phyloP scores from a whole-genome alignment of 1,284 basidiomycete genomes.

The Cryptococcus depauperatus region DNA sequence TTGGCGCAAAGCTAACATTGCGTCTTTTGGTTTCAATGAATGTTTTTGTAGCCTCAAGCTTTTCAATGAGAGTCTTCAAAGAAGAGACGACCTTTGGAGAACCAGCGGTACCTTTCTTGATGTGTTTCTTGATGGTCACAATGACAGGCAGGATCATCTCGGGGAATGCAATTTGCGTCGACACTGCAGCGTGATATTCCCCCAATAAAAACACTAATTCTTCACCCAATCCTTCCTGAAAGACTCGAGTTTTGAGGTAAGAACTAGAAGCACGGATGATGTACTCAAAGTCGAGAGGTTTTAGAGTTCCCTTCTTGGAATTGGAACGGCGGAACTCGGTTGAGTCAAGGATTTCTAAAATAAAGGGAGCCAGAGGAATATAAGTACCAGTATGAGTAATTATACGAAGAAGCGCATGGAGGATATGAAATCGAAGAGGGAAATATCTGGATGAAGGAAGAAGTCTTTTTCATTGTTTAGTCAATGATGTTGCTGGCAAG shows the following conservation, averaged over 20 bases:
- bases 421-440: slow-evolving; percentile 68
- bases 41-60: slow-evolving; percentile 69
- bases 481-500: slow-evolving; percentile 10
- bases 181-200: slow-evolving; percentile 62
- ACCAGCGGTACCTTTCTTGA: slow-evolving; percentile 53
- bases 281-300: slow-evolving; percentile 81
- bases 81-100: slow-evolving; percentile 47
- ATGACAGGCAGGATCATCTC: slow-evolving; percentile 81
- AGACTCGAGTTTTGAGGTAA: slow-evolving; percentile 82
- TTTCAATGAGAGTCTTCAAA: slow-evolving; percentile 70
- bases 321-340: slow-evolving; percentile 63
- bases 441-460: slow-evolving; percentile 73
- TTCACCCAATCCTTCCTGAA: slow-evolving; percentile 73
- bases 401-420: slow-evolving; percentile 64
- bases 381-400: slow-evolving; percentile 73
- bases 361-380: slow-evolving; percentile 75
- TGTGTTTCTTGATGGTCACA: slow-evolving; percentile 58
- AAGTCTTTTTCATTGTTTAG: slow-evolving; percentile 51
- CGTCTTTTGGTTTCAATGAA: slow-evolving; percentile 67
- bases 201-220: slow-evolving; percentile 71
- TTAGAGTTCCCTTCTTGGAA: slow-evolving; percentile 78
- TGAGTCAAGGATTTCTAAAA: slow-evolving; percentile 79
- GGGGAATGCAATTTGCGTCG: slow-evolving; percentile 77
- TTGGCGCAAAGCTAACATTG: slow-evolving; percentile 61
- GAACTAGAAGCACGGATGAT: slow-evolving; percentile 79